phyloP scores from a whole-genome alignment of 148 eudicot species.

The Dianthus caryophyllus region DNA sequence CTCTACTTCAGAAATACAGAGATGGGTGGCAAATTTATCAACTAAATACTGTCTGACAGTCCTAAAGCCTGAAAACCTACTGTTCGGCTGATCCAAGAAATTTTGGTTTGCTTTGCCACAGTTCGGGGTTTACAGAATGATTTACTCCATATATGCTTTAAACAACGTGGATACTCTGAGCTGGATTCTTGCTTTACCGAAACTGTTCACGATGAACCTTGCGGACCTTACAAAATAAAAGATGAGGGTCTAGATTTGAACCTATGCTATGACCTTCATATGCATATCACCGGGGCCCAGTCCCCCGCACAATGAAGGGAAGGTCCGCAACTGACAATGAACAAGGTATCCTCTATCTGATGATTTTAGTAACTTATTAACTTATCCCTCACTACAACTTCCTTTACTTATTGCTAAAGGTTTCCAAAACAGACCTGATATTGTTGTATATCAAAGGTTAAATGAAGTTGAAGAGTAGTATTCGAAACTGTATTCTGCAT shows the following conservation, averaged over 20 bases:
- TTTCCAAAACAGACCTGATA: not conserved
- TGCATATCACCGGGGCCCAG: no score
- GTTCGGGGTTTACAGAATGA: not conserved
- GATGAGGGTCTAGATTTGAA: no score
- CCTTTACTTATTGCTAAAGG: not conserved
- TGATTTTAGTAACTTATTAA: not conserved
- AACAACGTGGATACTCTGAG: not conserved
- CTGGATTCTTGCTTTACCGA: not conserved
- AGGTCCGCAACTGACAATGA: no score
- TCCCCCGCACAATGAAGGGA: no score
- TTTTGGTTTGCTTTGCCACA: not conserved
- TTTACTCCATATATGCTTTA: not conserved
- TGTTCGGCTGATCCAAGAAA: not conserved
- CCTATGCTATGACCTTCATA: no score
- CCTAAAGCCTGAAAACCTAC: not conserved
- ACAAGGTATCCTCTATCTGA: conserved; percentile 5
- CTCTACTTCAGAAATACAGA: not conserved
- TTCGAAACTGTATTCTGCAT: not conserved
- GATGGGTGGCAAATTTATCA: not conserved
- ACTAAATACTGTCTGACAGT: not conserved
- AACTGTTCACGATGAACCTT: conserved; percentile 9
- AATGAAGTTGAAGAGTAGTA: no score
- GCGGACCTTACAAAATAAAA: no score
- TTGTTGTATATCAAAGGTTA: not conserved
- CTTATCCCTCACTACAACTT: not conserved